Conservation (phyloP, 129 eudicot species). For the Ambrosia artemisiifolia region DNA sequence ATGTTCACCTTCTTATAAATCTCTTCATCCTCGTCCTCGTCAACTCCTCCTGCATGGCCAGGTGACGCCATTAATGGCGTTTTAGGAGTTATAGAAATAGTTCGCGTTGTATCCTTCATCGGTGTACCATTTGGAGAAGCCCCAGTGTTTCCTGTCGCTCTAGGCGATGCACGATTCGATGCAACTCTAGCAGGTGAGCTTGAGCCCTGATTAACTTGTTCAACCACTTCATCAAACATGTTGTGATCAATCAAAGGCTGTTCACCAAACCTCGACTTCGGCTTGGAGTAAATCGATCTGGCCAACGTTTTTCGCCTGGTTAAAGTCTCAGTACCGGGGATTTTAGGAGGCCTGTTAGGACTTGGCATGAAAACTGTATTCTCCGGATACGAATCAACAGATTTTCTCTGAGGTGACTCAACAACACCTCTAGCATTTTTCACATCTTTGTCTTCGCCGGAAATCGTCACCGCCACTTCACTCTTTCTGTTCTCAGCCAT, state of each 20-base stretch:
- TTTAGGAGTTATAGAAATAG: constrained; percentile 46
- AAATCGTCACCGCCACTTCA: constrained; percentile 43
- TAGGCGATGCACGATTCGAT: constrained; percentile 47
- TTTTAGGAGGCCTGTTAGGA: constrained; percentile 67
- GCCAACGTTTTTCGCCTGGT: constrained; percentile 51
- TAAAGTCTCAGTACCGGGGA: constrained; percentile 55
- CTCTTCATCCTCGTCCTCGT: constrained; percentile 62
- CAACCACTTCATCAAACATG: constrained; percentile 41
- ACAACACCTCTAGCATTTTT: constrained; percentile 23
- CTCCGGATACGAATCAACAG: constrained; percentile 52
- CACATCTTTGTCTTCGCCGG: constrained; percentile 39
- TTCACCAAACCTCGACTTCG: constrained; percentile 95
- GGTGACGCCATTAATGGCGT: constrained; percentile 66
- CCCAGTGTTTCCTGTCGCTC: constrained; percentile 21
- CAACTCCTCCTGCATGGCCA: constrained; percentile 42
- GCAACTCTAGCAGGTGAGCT: constrained; percentile 30
- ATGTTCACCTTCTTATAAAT: constrained; percentile 68
- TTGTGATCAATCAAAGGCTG: constrained; percentile 53
- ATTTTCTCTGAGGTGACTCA: constrained; percentile 35
- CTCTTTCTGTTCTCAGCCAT: constrained; percentile 49
- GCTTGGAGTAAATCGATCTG: constrained; percentile 56
- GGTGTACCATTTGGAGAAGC: constrained; percentile 28
- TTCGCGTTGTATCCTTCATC: constrained; percentile 34
- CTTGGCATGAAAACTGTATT: constrained; percentile 43
- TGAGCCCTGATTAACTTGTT: constrained; percentile 28